These are phyloP conservation scores for Cydonia oblonga DNA, from an alignment of 331 rosid species.

Conservation along the genomic window DNA sequence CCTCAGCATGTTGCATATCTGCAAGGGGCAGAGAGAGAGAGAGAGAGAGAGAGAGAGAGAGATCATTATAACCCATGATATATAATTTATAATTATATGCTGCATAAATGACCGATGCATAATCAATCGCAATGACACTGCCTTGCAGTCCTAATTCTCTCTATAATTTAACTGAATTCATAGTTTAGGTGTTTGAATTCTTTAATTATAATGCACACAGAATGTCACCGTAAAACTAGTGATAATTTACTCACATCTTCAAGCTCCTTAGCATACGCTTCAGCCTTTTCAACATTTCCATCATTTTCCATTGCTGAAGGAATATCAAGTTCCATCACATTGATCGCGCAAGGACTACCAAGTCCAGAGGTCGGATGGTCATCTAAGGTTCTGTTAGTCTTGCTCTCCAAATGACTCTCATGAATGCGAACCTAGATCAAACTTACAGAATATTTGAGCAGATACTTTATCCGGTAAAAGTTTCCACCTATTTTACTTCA, in stretches of 20 bases:
- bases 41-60: not conserved
- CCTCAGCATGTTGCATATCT: slow-evolving; percentile 77
- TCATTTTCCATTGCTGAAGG: slow-evolving; percentile 43
- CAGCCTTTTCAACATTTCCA: slow-evolving; percentile 72
- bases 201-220: not conserved
- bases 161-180: not conserved
- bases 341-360: slow-evolving; percentile 31
- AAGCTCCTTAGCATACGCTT: slow-evolving; percentile 67
- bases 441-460: not conserved
- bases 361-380: slow-evolving; percentile 22
- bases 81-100: too few species aligned
- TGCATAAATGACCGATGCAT: not conserved
- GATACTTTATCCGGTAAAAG: not conserved
- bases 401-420: slow-evolving; percentile 31
- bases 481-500: slow-evolving; percentile 8
- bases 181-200: too few species aligned
- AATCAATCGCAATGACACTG: not conserved
- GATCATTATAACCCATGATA: not conserved
- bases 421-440: slow-evolving; percentile 10
- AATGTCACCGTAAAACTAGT: not conserved
- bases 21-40: not conserved
- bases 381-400: slow-evolving; percentile 13
- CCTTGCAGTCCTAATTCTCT: not conserved
- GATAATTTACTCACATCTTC: slow-evolving; percentile 61
- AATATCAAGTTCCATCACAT: slow-evolving; percentile 41